Evolutionary conservation across 2,329 filamentous ascomycete genomes (phyloP).

Genomic region (Trichothecium sympodiale): DNA sequence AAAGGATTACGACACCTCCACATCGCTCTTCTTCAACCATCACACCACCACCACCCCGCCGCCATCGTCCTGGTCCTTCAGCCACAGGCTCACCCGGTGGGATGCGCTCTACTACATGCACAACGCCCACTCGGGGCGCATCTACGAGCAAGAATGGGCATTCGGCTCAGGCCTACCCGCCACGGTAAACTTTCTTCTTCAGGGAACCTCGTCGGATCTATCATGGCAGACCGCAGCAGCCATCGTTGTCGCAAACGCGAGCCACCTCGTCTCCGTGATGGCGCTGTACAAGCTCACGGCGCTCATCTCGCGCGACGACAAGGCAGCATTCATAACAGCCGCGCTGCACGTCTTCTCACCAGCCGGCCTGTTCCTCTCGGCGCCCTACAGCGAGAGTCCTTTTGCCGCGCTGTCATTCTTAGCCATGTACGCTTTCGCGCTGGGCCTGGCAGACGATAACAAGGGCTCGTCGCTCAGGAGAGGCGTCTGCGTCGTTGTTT

Average conservation of each 20-base stretch:
- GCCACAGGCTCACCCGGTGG: slow-evolving; percentile 59
- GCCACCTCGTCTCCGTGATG: slow-evolving; percentile 67
- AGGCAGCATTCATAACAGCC: slow-evolving; percentile 57
- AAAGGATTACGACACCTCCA: slow-evolving; percentile 72
- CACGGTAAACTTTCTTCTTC: slow-evolving; percentile 24
- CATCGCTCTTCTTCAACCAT: slow-evolving; percentile 32
- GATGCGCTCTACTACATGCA: slow-evolving; percentile 70
- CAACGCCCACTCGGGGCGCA: slow-evolving; percentile 49
- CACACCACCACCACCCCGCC: slow-evolving; percentile 25
- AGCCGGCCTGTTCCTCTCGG: slow-evolving; percentile 78
- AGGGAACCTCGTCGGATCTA: slow-evolving; percentile 12
- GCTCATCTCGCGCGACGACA: slow-evolving; percentile 37
- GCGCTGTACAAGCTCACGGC: slow-evolving; percentile 57
- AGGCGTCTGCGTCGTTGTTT: slow-evolving; percentile 44
- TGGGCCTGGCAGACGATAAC: slow-evolving; percentile 19
- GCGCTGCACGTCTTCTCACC: slow-evolving; percentile 75
- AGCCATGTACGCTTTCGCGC: slow-evolving; percentile 60
- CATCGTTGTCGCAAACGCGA: slow-evolving; percentile 56
- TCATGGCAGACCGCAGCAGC: slow-evolving; percentile 36
- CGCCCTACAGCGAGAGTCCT: slow-evolving; percentile 71
- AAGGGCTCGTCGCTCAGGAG: slow-evolving; percentile 16
- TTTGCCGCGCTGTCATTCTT: slow-evolving; percentile 69
- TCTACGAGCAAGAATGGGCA: slow-evolving; percentile 79
- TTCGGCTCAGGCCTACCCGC: slow-evolving; percentile 47
- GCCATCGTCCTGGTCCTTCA: slow-evolving; percentile 23